Evolutionary conservation across 768 basidiomycete species (phyloP).

Genomic region (Candolleomyces eurysporus): DNA sequence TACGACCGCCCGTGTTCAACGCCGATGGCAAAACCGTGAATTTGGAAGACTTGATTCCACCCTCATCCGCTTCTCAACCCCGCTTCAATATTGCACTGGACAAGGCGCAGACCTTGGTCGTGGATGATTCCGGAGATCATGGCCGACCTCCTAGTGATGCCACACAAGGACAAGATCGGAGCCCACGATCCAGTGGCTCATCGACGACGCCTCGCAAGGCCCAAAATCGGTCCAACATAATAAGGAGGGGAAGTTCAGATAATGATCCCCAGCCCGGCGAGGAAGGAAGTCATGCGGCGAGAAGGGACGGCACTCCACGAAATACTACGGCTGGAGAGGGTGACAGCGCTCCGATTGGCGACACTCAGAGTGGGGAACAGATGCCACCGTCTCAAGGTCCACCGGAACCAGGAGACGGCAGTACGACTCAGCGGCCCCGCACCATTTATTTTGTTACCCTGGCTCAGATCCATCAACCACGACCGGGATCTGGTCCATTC

Average conservation of each 20-base stretch:
- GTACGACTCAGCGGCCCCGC: neutral
- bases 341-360: neutral
- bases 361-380: neutral
- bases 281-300: too few species aligned
- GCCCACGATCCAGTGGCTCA: neutral
- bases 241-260: too few species aligned
- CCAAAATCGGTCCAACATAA: too few species aligned
- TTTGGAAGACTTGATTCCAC: neutral
- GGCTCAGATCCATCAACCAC: neutral
- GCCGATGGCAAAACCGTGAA: neutral
- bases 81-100: neutral
- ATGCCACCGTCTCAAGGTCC: neutral
- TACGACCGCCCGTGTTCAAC: neutral
- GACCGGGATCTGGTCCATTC: neutral
- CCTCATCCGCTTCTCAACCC: neutral
- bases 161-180: neutral
- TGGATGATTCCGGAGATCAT: neutral
- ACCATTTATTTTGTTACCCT: neutral
- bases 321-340: neutral
- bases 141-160: neutral
- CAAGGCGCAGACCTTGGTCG: neutral
- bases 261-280: neutral
- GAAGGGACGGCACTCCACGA: neutral
- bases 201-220: neutral
- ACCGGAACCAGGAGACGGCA: neutral